Evolutionary conservation across 345 rosid species (phyloP).

Genomic region (Pistacia atlantica): DNA sequence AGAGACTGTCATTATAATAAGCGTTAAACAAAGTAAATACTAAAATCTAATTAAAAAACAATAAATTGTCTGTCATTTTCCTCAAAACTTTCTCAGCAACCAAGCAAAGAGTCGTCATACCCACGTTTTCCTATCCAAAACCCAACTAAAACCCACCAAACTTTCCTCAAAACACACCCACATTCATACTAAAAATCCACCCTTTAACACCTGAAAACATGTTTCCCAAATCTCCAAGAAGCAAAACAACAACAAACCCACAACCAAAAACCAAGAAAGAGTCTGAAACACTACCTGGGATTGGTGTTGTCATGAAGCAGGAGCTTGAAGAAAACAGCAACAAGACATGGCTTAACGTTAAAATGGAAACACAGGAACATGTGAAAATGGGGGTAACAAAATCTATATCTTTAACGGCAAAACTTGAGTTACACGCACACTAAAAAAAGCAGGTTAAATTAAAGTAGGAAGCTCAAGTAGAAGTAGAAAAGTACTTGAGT

Average conservation of each 20-base stretch:
- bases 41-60: background rate
- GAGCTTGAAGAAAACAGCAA: background rate
- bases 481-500: background rate
- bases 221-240: background rate
- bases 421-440: constrained; percentile 30
- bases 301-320: background rate
- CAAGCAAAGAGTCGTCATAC: background rate
- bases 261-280: background rate
- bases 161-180: background rate
- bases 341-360: background rate
- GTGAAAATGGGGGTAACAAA: no score
- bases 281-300: constrained; percentile 1
- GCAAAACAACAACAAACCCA: background rate
- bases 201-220: background rate
- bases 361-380: background rate
- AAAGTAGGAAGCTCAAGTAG: background rate
- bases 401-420: background rate
- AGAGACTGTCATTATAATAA: background rate
- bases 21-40: background rate
- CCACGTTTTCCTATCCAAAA: background rate
- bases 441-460: background rate
- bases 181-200: background rate
- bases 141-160: background rate
- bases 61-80: background rate
- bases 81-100: constrained; percentile 14